Conservation (phyloP, 371 early-diverging fungal genomes). For the Apophysomyces ossiformis region DNA sequence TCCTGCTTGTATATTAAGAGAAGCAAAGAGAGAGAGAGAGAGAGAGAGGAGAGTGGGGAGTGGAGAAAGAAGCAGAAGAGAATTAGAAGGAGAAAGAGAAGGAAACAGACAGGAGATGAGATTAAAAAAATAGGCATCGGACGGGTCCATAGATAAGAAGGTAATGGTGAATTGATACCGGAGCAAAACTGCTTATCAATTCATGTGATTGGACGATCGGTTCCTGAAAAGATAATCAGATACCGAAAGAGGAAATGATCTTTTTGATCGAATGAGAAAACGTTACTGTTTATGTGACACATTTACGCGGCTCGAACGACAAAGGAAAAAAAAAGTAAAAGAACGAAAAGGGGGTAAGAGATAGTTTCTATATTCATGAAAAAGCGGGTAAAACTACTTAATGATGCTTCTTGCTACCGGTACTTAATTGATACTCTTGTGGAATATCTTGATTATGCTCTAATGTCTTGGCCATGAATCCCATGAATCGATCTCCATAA, state of each 20-base stretch:
- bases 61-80: not conserved
- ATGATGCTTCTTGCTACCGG: not conserved
- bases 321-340: not conserved
- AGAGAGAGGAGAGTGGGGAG: not conserved
- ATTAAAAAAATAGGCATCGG: not conserved
- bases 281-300: too few relatives aligned
- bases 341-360: not conserved
- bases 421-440: constrained; percentile 37
- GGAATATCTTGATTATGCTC: constrained; percentile 53
- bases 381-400: not conserved
- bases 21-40: not conserved
- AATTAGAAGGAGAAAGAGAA: constrained; percentile 4
- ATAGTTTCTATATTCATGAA: not conserved
- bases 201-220: constrained; percentile 6
- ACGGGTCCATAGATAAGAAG: constrained; percentile 10
- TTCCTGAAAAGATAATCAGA: constrained; percentile 6
- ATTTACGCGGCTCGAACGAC: too few relatives aligned
- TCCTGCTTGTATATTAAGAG: not conserved
- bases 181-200: not conserved
- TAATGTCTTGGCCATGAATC: constrained; percentile 75
- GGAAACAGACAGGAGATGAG: not conserved
- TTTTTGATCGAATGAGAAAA: too few relatives aligned
- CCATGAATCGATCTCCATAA: constrained; percentile 89
- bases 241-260: too few relatives aligned
- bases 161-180: constrained; percentile 1